phyloP scores from a whole-genome alignment of 768 basidiomycete species.

The Floccularia luteovirens region DNA sequence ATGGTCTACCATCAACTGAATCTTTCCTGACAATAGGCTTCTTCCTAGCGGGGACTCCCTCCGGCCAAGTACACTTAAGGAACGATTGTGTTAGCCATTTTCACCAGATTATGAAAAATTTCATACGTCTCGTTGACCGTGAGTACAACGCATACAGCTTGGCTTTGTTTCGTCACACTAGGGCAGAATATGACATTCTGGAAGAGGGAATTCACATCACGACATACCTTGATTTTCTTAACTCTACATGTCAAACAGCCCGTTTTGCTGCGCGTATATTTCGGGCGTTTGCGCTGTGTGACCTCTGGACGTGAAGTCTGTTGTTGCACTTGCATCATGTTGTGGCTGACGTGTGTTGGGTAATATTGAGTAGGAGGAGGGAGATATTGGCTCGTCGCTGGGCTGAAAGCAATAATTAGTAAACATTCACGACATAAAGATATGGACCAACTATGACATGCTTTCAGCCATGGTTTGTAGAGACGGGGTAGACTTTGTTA shows the following conservation, averaged over 20 bases:
- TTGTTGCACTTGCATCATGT: slow-evolving; percentile 29
- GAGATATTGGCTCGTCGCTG: slow-evolving; percentile 33
- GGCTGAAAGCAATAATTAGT: slow-evolving; percentile 16
- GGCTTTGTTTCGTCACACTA: slow-evolving; percentile 93
- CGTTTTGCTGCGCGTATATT: slow-evolving; percentile 92
- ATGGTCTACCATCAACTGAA: slow-evolving; percentile 54
- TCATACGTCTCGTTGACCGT: slow-evolving; percentile 77
- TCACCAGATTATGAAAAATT: slow-evolving; percentile 1
- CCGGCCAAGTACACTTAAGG: slow-evolving; percentile 76
- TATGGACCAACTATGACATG: slow-evolving; percentile 44
- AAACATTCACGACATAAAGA: slow-evolving; percentile 7
- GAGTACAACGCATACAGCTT: slow-evolving; percentile 77
- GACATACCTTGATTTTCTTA: slow-evolving; percentile 81
- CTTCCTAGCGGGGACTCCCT: slow-evolving; percentile 66
- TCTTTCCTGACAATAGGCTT: slow-evolving; percentile 54
- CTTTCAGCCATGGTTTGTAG: slow-evolving; percentile 40
- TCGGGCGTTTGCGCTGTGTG: slow-evolving; percentile 70
- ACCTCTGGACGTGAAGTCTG: slow-evolving; percentile 42
- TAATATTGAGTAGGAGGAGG: slow-evolving; percentile 32
- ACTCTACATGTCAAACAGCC: slow-evolving; percentile 90
- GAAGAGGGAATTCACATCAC: slow-evolving; percentile 1
- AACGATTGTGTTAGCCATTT: background rate
- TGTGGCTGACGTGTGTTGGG: slow-evolving; percentile 28
- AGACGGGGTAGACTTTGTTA: slow-evolving; percentile 25
- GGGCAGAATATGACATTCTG: background rate